A percentile compares a stretch with the other conserved stretches of the same genome.
These are phyloP conservation scores for Bromus sterilis DNA, from an alignment of 176 grass and related monocot species.

Conservation along the genomic window DNA sequence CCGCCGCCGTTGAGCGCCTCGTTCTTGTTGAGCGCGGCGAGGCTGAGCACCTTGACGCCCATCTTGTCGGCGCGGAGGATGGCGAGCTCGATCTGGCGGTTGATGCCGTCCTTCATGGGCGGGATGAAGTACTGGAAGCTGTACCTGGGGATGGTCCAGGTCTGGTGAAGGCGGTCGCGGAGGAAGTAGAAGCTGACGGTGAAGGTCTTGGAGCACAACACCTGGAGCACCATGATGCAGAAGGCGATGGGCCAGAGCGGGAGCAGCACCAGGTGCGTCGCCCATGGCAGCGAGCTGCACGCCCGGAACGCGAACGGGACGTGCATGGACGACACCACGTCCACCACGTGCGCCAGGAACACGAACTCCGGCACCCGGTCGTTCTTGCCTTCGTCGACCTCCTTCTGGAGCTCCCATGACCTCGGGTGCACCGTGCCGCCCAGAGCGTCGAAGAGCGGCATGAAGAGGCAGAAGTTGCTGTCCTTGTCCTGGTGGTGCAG, in stretches of 20 bases:
- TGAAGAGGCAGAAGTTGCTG: conserved; percentile 87
- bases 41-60: conserved; percentile 88
- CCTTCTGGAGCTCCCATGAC: conserved; percentile 81
- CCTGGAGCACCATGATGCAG: conserved; percentile 49
- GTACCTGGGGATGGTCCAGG: conserved; percentile 70
- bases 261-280: conserved; percentile 31
- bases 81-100: conserved; percentile 76
- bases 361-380: conserved; percentile 71
- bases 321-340: conserved; percentile 68
- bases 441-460: conserved; percentile 73
- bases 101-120: conserved; percentile 69
- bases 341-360: conserved; percentile 83
- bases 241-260: conserved; percentile 51
- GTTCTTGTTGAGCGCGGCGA: conserved; percentile 94
- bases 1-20: conserved; percentile 87
- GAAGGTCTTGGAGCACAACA: conserved; percentile 79
- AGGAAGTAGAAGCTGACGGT: conserved; percentile 72
- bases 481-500: conserved; percentile 81
- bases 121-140: conserved; percentile 95
- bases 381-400: conserved; percentile 71
- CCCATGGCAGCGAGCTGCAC: conserved; percentile 49
- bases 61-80: conserved; percentile 79
- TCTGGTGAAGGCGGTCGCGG: conserved; percentile 61
- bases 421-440: conserved; percentile 51
- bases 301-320: conserved; percentile 70